Evolutionary conservation across 1,284 basidiomycete genomes (phyloP).

Genomic region (Pholiota adiposa): DNA sequence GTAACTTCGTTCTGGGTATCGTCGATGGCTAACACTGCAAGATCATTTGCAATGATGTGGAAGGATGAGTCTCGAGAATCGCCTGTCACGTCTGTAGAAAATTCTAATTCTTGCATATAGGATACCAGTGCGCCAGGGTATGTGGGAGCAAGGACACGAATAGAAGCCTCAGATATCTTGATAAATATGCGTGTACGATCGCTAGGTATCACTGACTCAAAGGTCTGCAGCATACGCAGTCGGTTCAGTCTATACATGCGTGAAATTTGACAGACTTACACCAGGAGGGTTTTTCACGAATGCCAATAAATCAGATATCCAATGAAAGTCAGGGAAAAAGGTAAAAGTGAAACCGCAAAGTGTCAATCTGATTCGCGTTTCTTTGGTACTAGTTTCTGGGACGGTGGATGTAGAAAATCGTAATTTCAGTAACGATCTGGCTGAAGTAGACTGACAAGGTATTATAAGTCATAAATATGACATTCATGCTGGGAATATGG

Average conservation of each 20-base stretch:
- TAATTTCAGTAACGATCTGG: conserved; percentile 64
- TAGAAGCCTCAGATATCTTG: conserved; percentile 70
- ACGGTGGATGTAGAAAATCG: conserved; percentile 71
- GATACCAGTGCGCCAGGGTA: conserved; percentile 70
- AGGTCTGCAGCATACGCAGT: conserved; percentile 59
- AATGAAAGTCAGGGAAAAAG: conserved; percentile 65
- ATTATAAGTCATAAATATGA: background rate
- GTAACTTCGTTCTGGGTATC: conserved; percentile 47
- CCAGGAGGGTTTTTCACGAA: conserved; percentile 90
- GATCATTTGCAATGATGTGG: conserved; percentile 48
- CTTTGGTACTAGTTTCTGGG: conserved; percentile 74
- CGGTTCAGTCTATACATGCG: background rate
- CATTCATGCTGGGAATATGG: conserved; percentile 8
- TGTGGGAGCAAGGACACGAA: conserved; percentile 62
- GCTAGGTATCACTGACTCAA: conserved; percentile 91
- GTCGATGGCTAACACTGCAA: conserved; percentile 69
- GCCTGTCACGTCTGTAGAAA: conserved; percentile 75
- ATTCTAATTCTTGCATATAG: conserved; percentile 66
- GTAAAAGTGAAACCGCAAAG: conserved; percentile 71
- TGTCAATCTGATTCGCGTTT: conserved; percentile 73
- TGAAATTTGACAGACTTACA: conserved; percentile 48
- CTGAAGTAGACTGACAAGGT: conserved; percentile 42
- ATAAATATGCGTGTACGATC: conserved; percentile 80
- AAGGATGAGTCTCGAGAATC: conserved; percentile 62
- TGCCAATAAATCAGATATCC: conserved; percentile 63